Evolutionary conservation across 1,139 yeast species (phyloP).

Genomic region (Casaregolazyma suthepensis): DNA sequence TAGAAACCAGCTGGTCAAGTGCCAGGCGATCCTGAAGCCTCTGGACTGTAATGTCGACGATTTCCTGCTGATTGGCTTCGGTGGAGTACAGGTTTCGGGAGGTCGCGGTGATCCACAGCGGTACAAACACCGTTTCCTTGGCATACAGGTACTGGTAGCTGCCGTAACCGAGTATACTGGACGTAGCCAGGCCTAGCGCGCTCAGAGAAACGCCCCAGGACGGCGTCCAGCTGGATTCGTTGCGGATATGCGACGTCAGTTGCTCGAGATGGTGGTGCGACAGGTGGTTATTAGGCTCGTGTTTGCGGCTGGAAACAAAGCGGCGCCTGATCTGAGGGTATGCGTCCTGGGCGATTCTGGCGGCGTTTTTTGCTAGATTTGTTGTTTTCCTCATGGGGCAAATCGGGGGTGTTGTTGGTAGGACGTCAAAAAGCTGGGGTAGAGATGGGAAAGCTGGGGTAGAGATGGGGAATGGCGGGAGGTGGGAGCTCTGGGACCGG

Average conservation of each 20-base stretch:
- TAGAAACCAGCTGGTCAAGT: constrained; percentile 21
- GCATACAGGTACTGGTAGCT: constrained; percentile 18
- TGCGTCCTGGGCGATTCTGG: not conserved
- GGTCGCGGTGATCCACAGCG: constrained; percentile 19
- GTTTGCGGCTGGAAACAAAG: not conserved
- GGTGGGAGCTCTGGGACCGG: not conserved
- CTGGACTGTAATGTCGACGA: constrained; percentile 15
- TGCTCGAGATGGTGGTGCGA: not conserved
- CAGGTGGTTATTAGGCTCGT: not conserved
- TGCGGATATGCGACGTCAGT: not conserved
- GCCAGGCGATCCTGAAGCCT: constrained; percentile 19
- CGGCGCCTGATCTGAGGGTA: not conserved
- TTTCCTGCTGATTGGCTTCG: constrained; percentile 17
- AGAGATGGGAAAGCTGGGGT: not conserved
- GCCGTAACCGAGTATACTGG: constrained; percentile 12
- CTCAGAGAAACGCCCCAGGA: constrained; percentile 7
- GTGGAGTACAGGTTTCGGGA: constrained; percentile 18
- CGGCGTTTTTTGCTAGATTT: not conserved
- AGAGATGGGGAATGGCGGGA: not conserved
- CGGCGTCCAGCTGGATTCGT: not conserved
- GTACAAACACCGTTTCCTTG: constrained; percentile 20
- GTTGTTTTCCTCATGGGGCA: not conserved
- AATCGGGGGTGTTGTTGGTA: not conserved
- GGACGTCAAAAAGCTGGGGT: not conserved
- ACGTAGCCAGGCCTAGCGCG: constrained; percentile 1